Evolutionary conservation across 75 land plant species (phyloP).

Genomic region (Pinus taeda): DNA sequence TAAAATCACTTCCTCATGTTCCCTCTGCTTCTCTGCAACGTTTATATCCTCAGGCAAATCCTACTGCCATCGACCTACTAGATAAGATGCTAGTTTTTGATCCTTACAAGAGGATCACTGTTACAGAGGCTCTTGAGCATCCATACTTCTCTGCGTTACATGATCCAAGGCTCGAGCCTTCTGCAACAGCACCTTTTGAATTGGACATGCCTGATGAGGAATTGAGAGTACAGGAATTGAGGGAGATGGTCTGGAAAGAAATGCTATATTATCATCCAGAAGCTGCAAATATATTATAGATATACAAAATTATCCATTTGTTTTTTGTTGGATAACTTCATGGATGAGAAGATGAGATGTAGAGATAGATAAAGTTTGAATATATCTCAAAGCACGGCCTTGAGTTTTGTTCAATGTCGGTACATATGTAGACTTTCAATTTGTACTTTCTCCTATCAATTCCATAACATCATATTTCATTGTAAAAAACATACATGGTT

Average conservation of each 20-base stretch:
- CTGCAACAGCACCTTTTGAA: conserved; percentile 55
- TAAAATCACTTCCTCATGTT: conserved; percentile 58
- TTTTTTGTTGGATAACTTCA: too few species aligned
- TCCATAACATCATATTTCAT: too few species aligned
- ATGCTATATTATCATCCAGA: conserved; percentile 87
- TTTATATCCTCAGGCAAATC: conserved; percentile 75
- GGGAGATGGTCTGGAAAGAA: conserved; percentile 82
- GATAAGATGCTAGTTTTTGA: conserved; percentile 88
- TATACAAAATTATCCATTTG: not conserved
- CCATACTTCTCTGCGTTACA: conserved; percentile 78
- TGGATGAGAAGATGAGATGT: too few species aligned
- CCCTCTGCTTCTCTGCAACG: conserved; percentile 46
- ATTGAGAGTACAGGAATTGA: conserved; percentile 50
- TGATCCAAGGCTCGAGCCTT: conserved; percentile 59
- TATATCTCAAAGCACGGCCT: too few species aligned
- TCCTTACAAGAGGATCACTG: conserved; percentile 75
- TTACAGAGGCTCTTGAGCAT: conserved; percentile 76
- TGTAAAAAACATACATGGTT: too few species aligned
- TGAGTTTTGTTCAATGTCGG: too few species aligned
- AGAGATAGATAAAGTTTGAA: too few species aligned
- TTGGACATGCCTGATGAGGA: conserved; percentile 69
- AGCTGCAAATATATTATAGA: conserved; percentile 17
- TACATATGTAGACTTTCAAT: too few species aligned
- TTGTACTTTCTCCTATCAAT: too few species aligned
- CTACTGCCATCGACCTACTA: conserved; percentile 75